Base-by-base conservation (phyloP, 345 rosid species). In the Aquilaria malaccensis region DNA sequence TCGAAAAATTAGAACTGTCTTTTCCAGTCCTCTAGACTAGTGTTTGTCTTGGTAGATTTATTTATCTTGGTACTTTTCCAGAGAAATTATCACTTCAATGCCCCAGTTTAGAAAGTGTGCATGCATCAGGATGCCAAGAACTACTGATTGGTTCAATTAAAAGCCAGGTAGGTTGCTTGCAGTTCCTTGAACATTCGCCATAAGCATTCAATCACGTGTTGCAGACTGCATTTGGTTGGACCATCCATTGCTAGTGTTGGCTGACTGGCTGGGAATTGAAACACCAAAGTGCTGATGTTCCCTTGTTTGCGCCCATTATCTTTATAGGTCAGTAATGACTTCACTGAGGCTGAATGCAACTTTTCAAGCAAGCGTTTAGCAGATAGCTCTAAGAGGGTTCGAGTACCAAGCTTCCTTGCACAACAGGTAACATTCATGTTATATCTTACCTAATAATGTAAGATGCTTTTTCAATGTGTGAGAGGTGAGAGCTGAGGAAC, bases 371-470 rank as follows among this genome's bases (percentile, higher is more conserved):
- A 86, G 73, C 97, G 90, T 12, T 70, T 84, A 69, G 88, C 95
- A 3, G 99, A 94, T 79, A 87, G 91, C 37, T 94, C 95, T 6
- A 94, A 94, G 78, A 83, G 97, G 76, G 76, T 94, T 33, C 83
- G 72, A 43, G 92, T 85, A 64, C 87, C 87, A 11, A 76, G 72
- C 67, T 75, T 72, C 67, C 46, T 78, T 12, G 72, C 72, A 62
- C 78, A 79, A 58, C 91, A 88, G 95, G 95, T 87, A 67, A n/a
- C 30, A 7, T 52, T 13, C 22, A 45, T 48, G 41, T 47, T 12
- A 13, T 11, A 31, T 60, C 7, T 47, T 9, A 46, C 4, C 45
- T 45, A 33, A 49, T 14, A 45, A 45, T 45, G 45, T 11, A 33
- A 43, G 30, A 10, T 45, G 50, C 43, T 9, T 45, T 15, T n/a